A percentile compares a stretch with the other conserved stretches of the same genome.
Conservation (phyloP, 805 yeast species). For the Teunomyces cretensis region DNA sequence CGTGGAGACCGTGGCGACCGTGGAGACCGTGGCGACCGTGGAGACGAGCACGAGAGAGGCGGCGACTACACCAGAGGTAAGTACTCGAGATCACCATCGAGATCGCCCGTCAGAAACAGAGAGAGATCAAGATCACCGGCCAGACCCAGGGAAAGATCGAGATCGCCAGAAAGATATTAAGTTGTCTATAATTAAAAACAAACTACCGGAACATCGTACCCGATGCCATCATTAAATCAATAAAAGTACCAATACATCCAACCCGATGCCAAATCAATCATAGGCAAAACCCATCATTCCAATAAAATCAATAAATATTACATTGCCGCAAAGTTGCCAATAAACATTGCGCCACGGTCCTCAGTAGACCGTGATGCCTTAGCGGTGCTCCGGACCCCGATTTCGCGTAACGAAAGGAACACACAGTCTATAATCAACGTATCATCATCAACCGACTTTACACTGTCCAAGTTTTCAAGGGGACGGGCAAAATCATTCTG, state of each 20-base stretch:
- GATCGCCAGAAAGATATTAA: constrained; percentile 22
- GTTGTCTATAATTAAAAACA: background rate
- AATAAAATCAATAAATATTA: background rate
- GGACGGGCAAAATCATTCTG: constrained; percentile 20
- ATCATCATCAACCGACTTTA: constrained; percentile 33
- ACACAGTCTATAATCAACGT: constrained; percentile 31
- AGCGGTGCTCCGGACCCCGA: constrained; percentile 24
- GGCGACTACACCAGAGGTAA: constrained; percentile 26
- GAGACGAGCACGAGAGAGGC: constrained; percentile 1
- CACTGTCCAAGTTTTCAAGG: constrained; percentile 19
- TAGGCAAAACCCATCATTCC: background rate
- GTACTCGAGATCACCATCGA: constrained; percentile 39
- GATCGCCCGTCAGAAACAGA: constrained; percentile 18
- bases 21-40: constrained; percentile 4
- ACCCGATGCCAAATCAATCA: too few species aligned
- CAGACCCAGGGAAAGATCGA: constrained; percentile 14
- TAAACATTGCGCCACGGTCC: background rate
- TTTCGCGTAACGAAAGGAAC: constrained; percentile 32
- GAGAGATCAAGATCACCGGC: constrained; percentile 8
- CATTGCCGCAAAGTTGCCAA: background rate
- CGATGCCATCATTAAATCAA: too few species aligned
- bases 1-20: constrained; percentile 3
- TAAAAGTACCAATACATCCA: background rate
- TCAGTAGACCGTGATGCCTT: constrained; percentile 7
- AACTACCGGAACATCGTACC: background rate